Percentiles rank a stretch among this genome's conserved stretches.
Conservation (phyloP, 495 filamentous ascomycete species). For the Aspergillus steynii region DNA sequence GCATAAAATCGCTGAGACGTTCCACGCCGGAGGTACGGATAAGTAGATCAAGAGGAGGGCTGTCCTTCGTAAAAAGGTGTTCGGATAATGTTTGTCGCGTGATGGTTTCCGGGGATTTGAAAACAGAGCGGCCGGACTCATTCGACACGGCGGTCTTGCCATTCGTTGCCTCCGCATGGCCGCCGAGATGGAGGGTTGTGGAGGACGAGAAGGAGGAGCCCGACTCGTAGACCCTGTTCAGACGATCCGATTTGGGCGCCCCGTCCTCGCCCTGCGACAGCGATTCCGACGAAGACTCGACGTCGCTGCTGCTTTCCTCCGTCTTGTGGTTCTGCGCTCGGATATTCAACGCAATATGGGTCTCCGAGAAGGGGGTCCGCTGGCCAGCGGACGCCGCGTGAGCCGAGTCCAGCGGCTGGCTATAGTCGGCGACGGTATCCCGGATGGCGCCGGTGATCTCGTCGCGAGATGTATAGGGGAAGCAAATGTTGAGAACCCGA, state of each 20-base stretch:
- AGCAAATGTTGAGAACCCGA: conserved; percentile 91
- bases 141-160: conserved; percentile 21
- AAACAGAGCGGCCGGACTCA: conserved; percentile 28
- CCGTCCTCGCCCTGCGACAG: conserved; percentile 38
- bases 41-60: conserved; percentile 85
- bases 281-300: conserved; percentile 38
- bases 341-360: conserved; percentile 82
- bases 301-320: conserved; percentile 39
- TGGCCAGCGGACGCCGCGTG: conserved; percentile 30
- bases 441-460: conserved; percentile 94
- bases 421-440: conserved; percentile 80
- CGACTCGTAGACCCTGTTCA: conserved; percentile 51
- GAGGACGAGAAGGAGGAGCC: conserved; percentile 57
- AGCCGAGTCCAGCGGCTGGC: conserved; percentile 56
- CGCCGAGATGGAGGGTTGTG: conserved; percentile 48
- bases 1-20: conserved; percentile 93
- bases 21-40: conserved; percentile 90
- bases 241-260: conserved; percentile 26
- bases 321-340: conserved; percentile 50
- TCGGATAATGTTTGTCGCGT: conserved; percentile 72
- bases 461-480: conserved; percentile 93
- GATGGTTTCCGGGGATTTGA: conserved; percentile 78
- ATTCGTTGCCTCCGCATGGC: conserved; percentile 33
- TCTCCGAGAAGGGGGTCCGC: conserved; percentile 77
- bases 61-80: conserved; percentile 80